These are phyloP conservation scores for Tuber melanosporum DNA, from an alignment of 495 filamentous ascomycete species.

Conservation along the genomic window DNA sequence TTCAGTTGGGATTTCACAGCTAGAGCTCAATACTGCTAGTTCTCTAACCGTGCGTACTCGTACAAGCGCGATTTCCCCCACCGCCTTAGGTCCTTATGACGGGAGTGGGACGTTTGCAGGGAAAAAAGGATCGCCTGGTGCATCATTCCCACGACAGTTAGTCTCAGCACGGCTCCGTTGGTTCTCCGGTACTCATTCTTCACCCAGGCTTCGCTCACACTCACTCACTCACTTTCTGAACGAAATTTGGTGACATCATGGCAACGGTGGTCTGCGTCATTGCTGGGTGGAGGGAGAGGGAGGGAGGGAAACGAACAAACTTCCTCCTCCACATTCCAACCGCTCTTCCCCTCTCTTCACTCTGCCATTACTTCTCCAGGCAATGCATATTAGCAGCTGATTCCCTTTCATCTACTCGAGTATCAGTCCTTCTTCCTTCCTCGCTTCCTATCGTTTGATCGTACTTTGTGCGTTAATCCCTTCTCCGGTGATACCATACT, in stretches of 20 bases:
- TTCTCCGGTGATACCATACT: neutral
- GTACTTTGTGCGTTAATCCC: neutral
- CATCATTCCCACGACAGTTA: conserved; percentile 1
- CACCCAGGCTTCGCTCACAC: neutral
- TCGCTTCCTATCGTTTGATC: neutral
- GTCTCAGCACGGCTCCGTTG: neutral
- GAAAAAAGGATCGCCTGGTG: neutral
- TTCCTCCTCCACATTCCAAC: neutral
- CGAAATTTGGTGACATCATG: neutral
- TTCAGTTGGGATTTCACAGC: neutral
- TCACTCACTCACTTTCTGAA: neutral
- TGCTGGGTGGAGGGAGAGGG: neutral
- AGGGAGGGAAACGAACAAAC: neutral
- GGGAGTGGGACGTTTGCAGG: neutral
- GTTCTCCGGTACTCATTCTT: neutral
- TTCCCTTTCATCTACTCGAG: neutral
- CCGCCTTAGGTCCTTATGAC: neutral
- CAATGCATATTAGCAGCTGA: neutral
- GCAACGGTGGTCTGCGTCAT: neutral
- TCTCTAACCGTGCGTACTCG: neutral
- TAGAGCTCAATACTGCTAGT: neutral
- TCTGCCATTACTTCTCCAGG: neutral
- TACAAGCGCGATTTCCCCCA: neutral
- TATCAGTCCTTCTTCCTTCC: neutral
- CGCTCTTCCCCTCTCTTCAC: neutral